Evolutionary conservation across 2,329 filamentous ascomycete genomes (phyloP).

Genomic region (Ploettnerulaceae sp.): DNA sequence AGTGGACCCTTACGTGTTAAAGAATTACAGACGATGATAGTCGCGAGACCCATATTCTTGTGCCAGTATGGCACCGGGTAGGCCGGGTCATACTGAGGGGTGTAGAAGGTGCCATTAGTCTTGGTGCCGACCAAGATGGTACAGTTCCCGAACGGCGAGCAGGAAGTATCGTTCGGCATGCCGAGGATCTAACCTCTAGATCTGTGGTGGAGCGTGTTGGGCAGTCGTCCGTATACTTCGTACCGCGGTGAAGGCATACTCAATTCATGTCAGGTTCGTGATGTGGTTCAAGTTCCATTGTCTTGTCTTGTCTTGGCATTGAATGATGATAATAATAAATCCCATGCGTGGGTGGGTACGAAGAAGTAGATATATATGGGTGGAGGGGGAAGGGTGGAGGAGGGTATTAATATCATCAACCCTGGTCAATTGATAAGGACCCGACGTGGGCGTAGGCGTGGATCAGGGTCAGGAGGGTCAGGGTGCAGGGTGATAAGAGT

Average conservation of each 20-base stretch:
- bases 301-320: conserved; percentile 5
- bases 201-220: not conserved
- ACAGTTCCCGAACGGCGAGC: conserved; percentile 18
- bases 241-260: conserved; percentile 1
- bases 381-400: conserved; percentile 2
- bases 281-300: too few species aligned
- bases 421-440: too few species aligned
- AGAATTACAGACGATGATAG: conserved; percentile 26
- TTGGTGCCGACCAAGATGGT: conserved; percentile 16
- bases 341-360: too few species aligned
- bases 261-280: too few species aligned
- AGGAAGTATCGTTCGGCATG: conserved; percentile 21
- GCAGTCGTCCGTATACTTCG: conserved; percentile 1
- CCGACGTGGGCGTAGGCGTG: too few species aligned
- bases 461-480: too few species aligned
- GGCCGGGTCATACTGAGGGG: conserved; percentile 25
- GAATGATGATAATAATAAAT: not conserved
- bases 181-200: too few species aligned
- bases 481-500: too few species aligned
- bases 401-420: conserved; percentile 12
- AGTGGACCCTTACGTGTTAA: conserved; percentile 29
- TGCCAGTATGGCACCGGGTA: conserved; percentile 26
- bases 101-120: conserved; percentile 23
- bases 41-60: conserved; percentile 28
- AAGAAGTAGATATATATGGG: conserved; percentile 1